Evolutionary conservation across 2,329 filamentous ascomycete species (phyloP), one percentile per base, ranked within the genome.

Genomic region (Apiospora hydei): DNA sequence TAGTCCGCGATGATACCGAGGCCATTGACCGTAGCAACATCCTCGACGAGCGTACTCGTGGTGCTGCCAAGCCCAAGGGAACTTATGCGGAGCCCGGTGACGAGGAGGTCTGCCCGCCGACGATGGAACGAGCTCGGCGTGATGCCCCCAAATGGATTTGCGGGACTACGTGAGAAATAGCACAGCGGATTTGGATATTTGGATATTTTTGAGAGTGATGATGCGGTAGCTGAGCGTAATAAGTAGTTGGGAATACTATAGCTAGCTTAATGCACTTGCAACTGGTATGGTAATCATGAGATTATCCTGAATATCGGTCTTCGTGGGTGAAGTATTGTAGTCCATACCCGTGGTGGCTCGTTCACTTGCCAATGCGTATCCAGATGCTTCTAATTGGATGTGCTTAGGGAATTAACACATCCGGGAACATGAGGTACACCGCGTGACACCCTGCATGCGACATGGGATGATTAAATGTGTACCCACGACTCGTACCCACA

Each of bases 21-120:
- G 82, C 81, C 1, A 83, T 84, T 49, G 80, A 84, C 47, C 70
- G 78, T 47, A 75, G 74, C 30, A 84, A 84, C 67, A 83, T 83
- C n/a, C 72, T 84, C 6, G 74, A 77, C 4, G 78, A 80, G 26
- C 79, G 81, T 4, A 83, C 82, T 1, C 80, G 82, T 18, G 76
- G 77, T 18, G 81, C 82, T 1, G 69, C 72, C 5, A 73, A 78
- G 53, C 75, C 77, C 0, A 43, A 38, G 13, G 76, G 77, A 0
- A 74, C 72, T 0, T 84, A 83, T 57, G 71, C 73, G 0, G 80
- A 82, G 76, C 81, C 81, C 0, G 80, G 80, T 0, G 82, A 83
- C 34, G 80, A 81, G 10, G 78, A 83, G 73, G 76, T 13, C 67
- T 78, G 43, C 77, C 77, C 0, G 38, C 44, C 0, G 70, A 75